Conservation (phyloP, 1,284 basidiomycete species). For the Boletus sp. region DNA sequence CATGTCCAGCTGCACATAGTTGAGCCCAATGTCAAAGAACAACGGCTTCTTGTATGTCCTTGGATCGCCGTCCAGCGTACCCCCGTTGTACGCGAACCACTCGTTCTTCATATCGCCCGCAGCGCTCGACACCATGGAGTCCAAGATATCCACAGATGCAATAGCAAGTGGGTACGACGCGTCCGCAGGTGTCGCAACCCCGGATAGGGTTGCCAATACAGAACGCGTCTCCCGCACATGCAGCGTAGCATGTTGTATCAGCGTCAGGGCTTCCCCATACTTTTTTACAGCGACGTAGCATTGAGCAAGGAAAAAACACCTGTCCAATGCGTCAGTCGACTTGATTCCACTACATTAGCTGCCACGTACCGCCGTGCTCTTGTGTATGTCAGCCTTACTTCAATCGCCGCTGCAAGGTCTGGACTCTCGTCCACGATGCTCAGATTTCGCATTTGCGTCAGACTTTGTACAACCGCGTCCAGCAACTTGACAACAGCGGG, state of each 20-base stretch:
- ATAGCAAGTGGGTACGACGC: slow-evolving; percentile 51
- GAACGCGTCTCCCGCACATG: slow-evolving; percentile 71
- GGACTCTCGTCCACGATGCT: slow-evolving; percentile 88
- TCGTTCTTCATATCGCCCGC: slow-evolving; percentile 68
- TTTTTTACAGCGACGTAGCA: slow-evolving; percentile 71
- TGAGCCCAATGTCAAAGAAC: slow-evolving; percentile 95
- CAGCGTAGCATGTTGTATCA: slow-evolving; percentile 65
- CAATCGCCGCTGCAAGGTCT: slow-evolving; percentile 76
- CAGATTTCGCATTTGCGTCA: slow-evolving; percentile 80
- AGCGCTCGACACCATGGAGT: slow-evolving; percentile 52
- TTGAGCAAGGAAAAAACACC: slow-evolving; percentile 71
- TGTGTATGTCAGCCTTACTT: slow-evolving; percentile 74
- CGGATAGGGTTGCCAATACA: slow-evolving; percentile 46
- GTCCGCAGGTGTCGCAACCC: slow-evolving; percentile 52
- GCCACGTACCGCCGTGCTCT: slow-evolving; percentile 69
- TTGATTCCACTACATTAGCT: not conserved
- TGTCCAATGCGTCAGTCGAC: slow-evolving; percentile 29
- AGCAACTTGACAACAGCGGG: slow-evolving; percentile 88
- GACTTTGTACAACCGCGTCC: slow-evolving; percentile 82
- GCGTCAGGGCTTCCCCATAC: slow-evolving; percentile 70
- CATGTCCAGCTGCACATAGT: slow-evolving; percentile 87
- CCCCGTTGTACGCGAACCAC: slow-evolving; percentile 81
- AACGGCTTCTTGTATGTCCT: slow-evolving; percentile 75
- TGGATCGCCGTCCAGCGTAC: slow-evolving; percentile 47
- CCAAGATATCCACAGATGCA: slow-evolving; percentile 54